These are phyloP conservation scores for Clarireedia sp. DNA, from an alignment of 2,329 filamentous ascomycete species.

Conservation along the genomic window DNA sequence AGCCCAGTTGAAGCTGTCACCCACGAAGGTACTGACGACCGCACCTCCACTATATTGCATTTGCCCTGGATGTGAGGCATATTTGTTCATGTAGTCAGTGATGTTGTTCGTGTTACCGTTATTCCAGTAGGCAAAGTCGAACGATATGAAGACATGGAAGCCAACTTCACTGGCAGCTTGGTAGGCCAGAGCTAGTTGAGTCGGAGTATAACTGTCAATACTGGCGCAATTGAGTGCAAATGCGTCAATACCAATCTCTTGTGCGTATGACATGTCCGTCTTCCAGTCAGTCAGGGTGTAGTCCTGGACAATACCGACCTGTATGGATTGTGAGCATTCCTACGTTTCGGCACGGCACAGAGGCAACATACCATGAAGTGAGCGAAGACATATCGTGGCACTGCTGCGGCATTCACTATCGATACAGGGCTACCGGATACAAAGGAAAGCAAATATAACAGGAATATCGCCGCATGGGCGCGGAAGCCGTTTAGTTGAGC, in stretches of 20 bases:
- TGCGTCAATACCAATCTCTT: constrained; percentile 30
- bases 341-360: not conserved
- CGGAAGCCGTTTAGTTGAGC: too few relatives aligned
- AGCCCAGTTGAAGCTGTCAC: constrained; percentile 29
- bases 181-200: constrained; percentile 26
- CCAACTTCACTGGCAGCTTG: constrained; percentile 22
- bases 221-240: constrained; percentile 29
- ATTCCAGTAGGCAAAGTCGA: constrained; percentile 30
- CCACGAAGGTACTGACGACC: constrained; percentile 29
- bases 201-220: constrained; percentile 24
- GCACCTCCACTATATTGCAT: constrained; percentile 33
- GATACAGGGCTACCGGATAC: not conserved
- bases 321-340: not conserved
- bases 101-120: constrained; percentile 28
- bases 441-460: not conserved
- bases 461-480: not conserved
- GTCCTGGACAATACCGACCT: constrained; percentile 20
- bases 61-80: constrained; percentile 31
- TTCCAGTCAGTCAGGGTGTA: constrained; percentile 25
- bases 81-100: constrained; percentile 25
- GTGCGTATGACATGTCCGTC: constrained; percentile 26
- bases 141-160: constrained; percentile 29
- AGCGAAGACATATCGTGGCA: constrained; percentile 15
- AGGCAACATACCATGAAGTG: constrained; percentile 16
- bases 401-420: not conserved